phyloP scores from a whole-genome alignment of 2,329 filamentous ascomycete species.

The Apiospora arundinis region DNA sequence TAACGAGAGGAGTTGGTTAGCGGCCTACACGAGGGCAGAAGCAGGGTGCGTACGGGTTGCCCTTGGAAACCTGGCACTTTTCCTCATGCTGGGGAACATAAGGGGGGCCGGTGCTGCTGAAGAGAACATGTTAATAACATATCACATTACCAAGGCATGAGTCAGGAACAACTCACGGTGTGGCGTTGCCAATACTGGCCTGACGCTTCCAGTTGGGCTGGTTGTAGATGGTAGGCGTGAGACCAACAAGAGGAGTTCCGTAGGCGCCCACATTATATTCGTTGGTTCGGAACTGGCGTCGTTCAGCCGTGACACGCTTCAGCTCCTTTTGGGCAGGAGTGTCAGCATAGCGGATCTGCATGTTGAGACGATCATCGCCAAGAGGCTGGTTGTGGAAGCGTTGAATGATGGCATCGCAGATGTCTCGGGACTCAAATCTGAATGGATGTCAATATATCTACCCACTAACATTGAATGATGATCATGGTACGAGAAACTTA shows the following conservation, averaged over 20 bases:
- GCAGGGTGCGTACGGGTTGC: slow-evolving; percentile 5
- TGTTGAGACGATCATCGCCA: slow-evolving; percentile 79
- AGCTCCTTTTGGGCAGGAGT: slow-evolving; percentile 96
- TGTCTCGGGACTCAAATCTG: slow-evolving; percentile 87
- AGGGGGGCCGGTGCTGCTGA: background rate
- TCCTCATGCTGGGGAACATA: background rate
- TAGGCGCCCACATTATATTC: slow-evolving; percentile 86
- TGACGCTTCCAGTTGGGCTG: slow-evolving; percentile 46
- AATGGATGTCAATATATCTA: background rate
- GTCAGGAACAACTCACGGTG: slow-evolving; percentile 19
- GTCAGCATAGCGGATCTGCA: slow-evolving; percentile 96
- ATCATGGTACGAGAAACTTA: slow-evolving; percentile 52
- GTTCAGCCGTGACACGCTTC: slow-evolving; percentile 94
- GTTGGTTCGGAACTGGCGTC: slow-evolving; percentile 92
- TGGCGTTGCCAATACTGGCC: slow-evolving; percentile 31
- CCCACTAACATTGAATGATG: background rate
- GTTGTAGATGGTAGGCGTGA: slow-evolving; percentile 56
- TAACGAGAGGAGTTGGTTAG: slow-evolving; percentile 31
- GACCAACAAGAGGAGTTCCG: slow-evolving; percentile 65
- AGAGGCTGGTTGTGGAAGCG: slow-evolving; percentile 82
- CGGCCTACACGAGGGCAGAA: slow-evolving; percentile 20
- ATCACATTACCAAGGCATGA: slow-evolving; percentile 5
- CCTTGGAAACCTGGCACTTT: background rate
- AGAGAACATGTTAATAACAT: background rate
- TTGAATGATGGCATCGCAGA: slow-evolving; percentile 88